Base-by-base conservation (phyloP, 129 eudicot species). In the Flaveria robusta region DNA sequence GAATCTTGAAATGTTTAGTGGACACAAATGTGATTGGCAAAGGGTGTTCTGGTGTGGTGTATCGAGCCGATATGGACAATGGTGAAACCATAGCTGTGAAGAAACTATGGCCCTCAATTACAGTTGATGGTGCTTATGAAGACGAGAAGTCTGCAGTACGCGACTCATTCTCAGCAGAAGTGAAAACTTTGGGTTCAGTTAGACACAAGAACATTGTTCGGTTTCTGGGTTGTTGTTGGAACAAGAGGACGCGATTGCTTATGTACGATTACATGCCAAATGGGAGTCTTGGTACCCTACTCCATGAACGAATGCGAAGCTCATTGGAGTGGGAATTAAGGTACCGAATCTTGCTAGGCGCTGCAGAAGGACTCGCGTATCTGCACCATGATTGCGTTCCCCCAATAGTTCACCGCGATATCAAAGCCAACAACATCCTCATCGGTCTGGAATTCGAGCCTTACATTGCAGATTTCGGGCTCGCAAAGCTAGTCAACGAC, bases 211-310 rank as follows among this genome's bases (percentile, higher is more conserved):
- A 93, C 82, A 90, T 93, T 2, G 97, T 93, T 10, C 77, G 90
- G 71, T 93, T 93, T 83, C 55, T 93, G 46, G 98, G 98, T 16
- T 90, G 92, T 76, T 93, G 97, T 66, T 90, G 96, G 98, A 93
- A 93, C 56, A 72, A 80, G 60, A 88, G 70, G 47, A 90, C 95
- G 5, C 80, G 91, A 74, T 62, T 93, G 77, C 90, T 93, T 1
- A 90, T 90, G 98, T 92, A 92, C 39, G 98, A 92, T 79, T 92
- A 92, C 55, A 92, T 92, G 98, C 96, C 96, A 3, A 90, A 93
- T 63, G 98, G 98, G 71, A 93, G 98, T 82, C 83, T 93, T 19
- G 98, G 98, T 3, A 77, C 95, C 37, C 82, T 93, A 0, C 75
- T 93, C 2, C 98, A 90, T 67, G 98, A 90, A 67, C 86, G 87